These are phyloP conservation scores for Craterostigma plantagineum DNA, from an alignment of 257 asterid species.

Conservation along the genomic window DNA sequence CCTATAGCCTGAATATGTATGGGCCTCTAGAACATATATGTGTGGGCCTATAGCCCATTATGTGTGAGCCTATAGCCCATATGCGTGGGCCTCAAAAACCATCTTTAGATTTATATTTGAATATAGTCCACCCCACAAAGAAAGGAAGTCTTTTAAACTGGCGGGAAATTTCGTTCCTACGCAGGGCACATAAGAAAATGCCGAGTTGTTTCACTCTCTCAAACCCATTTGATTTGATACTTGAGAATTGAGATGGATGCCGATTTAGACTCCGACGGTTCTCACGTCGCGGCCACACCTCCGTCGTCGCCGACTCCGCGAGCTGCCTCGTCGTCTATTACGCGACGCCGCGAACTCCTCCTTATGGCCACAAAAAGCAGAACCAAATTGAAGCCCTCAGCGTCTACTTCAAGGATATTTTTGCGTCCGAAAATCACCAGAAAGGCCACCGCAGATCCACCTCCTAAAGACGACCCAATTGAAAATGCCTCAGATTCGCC, in stretches of 20 bases:
- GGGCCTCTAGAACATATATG: no score
- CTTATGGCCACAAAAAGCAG: conserved; percentile 20
- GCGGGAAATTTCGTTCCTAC: no score
- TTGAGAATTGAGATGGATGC: conserved; percentile 70
- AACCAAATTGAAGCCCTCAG: conserved; percentile 22
- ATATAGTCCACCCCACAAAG: no score
- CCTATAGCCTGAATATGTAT: no score
- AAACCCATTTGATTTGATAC: no score
- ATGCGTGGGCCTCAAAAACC: no score
- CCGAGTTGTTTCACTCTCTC: no score
- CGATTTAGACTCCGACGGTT: conserved; percentile 68
- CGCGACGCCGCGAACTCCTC: conserved; percentile 8
- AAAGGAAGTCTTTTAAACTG: no score
- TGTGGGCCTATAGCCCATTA: no score
- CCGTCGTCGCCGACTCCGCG: conserved; percentile 22
- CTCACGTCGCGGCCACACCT: conserved; percentile 76
- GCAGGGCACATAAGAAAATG: no score
- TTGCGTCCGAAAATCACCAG: conserved; percentile 35
- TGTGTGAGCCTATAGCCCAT: no score
- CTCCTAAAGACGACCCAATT: conserved; percentile 7
- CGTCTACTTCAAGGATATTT: conserved; percentile 38
- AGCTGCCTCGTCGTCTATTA: conserved; percentile 11
- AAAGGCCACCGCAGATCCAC: conserved; percentile 6
- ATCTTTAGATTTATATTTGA: no score
- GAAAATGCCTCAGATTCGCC: conserved; percentile 9